A percentile compares a stretch with the other conserved stretches of the same genome.
phyloP scores from a whole-genome alignment of 2,329 filamentous ascomycete species.

The Dryadomyces sulphureus region DNA sequence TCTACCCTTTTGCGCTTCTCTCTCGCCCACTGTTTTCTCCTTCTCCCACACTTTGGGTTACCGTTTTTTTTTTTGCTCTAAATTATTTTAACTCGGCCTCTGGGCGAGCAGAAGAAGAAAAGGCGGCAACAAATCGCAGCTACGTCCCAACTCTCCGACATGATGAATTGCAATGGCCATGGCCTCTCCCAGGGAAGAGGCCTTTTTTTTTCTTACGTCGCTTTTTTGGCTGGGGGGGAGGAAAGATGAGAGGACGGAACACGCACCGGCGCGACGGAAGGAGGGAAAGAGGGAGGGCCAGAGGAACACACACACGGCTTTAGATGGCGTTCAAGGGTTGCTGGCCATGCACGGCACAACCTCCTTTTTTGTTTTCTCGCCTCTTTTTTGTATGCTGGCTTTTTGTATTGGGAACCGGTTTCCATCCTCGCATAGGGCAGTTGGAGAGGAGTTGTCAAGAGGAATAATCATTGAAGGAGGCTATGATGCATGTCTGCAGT shows the following conservation, averaged over 20 bases:
- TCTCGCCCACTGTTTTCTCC: background rate
- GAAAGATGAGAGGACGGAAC: background rate
- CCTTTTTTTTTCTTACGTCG: background rate
- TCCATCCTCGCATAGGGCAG: background rate
- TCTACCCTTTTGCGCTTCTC: no score
- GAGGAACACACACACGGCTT: background rate
- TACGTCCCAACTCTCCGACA: background rate
- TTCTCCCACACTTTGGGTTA: background rate
- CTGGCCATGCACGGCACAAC: background rate
- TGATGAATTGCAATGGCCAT: no score
- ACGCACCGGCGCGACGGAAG: background rate
- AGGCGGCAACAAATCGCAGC: no score
- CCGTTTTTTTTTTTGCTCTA: background rate
- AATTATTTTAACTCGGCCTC: background rate
- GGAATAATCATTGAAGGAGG: background rate
- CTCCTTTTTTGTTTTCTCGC: background rate
- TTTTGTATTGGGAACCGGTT: background rate
- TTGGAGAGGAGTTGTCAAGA: constrained; percentile 6
- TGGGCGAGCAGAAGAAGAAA: background rate
- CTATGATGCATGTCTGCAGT: no score
- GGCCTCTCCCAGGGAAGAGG: background rate
- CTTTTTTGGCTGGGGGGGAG: background rate
- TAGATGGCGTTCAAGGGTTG: background rate
- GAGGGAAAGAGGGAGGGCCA: background rate
- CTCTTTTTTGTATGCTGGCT: background rate